These are phyloP conservation scores for Scheffersomyces insectosa DNA, from an alignment of 1,139 yeast genomes.

Conservation along the genomic window DNA sequence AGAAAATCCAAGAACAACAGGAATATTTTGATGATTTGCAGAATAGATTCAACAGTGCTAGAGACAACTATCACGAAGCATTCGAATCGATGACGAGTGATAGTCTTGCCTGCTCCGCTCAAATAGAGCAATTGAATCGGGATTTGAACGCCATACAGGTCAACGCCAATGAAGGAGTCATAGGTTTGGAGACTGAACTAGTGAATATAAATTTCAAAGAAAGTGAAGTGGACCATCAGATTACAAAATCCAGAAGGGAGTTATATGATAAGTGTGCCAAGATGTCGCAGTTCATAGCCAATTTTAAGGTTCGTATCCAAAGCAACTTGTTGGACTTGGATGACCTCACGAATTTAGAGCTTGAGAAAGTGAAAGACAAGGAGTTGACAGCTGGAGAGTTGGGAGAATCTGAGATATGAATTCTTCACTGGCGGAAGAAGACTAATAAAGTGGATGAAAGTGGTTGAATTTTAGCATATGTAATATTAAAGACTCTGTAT, in stretches of 20 bases:
- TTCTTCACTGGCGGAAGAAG: no score
- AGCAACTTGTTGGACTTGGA: constrained; percentile 58
- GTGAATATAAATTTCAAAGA: constrained; percentile 57
- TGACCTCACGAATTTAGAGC: constrained; percentile 40
- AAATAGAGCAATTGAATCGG: constrained; percentile 64
- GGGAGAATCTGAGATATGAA: no score
- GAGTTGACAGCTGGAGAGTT: background rate
- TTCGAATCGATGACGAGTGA: constrained; percentile 59
- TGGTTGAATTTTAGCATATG: no score
- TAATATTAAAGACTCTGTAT: no score
- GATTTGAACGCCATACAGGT: constrained; percentile 57
- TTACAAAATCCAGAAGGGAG: constrained; percentile 48
- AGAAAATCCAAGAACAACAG: constrained; percentile 54
- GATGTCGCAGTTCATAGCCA: constrained; percentile 59
- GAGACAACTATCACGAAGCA: constrained; percentile 58
- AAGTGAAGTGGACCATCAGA: constrained; percentile 50
- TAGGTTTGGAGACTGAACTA: constrained; percentile 57
- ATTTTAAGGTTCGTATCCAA: constrained; percentile 67
- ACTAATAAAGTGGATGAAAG: no score
- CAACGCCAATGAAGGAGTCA: constrained; percentile 53
- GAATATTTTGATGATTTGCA: constrained; percentile 63
- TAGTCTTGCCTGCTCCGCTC: constrained; percentile 56
- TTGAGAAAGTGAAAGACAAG: constrained; percentile 23
- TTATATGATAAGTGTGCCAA: constrained; percentile 56
- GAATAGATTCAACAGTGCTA: constrained; percentile 53